Conservation (phyloP, 345 rosid species). For the Streptanthus diversifolius region DNA sequence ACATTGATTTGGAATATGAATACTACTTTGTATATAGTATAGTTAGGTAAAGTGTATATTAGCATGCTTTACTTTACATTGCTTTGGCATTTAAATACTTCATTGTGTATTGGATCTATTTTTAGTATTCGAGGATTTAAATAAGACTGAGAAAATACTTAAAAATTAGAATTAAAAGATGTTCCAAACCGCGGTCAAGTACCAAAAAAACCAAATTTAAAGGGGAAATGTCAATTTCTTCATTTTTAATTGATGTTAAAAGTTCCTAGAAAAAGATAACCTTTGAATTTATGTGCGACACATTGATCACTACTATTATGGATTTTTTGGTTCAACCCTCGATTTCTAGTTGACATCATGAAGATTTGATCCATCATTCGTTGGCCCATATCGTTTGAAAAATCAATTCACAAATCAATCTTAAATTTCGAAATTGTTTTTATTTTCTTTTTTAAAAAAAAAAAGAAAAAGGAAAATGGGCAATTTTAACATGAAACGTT, state of each 20-base stretch:
- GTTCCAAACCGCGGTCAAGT: background rate
- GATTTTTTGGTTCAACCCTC: constrained; percentile 23
- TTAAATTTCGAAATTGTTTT: constrained; percentile 5
- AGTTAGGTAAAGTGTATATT: too few species aligned
- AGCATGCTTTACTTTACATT: too few species aligned
- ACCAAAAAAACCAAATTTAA: constrained; percentile 6
- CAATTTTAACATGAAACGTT: too few species aligned
- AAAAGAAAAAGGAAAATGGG: too few species aligned
- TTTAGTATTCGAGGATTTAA: background rate
- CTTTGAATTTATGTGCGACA: constrained; percentile 17
- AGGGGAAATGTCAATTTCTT: constrained; percentile 19
- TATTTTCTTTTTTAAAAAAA: too few species aligned
- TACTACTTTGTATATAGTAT: background rate
- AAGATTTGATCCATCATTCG: constrained; percentile 38
- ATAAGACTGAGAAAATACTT: background rate
- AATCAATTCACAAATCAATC: constrained; percentile 29
- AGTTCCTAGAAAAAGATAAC: background rate
- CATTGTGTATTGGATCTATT: background rate
- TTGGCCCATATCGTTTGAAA: constrained; percentile 31
- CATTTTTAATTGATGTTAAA: constrained; percentile 6
- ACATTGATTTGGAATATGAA: background rate
- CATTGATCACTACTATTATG: constrained; percentile 19
- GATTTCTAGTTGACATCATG: constrained; percentile 35
- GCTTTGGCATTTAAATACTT: background rate
- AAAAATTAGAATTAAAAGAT: background rate